Percentiles rank a stretch among this genome's conserved stretches.
These are phyloP conservation scores for Ustilago curta DNA, from an alignment of 1,284 basidiomycete species.

Conservation along the genomic window DNA sequence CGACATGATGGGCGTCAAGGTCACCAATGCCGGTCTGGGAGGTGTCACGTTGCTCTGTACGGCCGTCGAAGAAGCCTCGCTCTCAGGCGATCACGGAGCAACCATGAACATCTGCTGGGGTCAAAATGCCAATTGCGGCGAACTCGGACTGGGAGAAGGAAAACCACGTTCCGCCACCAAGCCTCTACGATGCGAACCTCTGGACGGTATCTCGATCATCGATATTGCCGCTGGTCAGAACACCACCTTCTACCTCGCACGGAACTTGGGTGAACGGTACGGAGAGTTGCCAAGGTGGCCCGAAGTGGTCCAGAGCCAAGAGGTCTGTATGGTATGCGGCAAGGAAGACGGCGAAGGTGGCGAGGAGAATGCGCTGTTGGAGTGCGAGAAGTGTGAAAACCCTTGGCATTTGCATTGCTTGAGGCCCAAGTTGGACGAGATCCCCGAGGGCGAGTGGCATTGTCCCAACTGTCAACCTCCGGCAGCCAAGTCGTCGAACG, in stretches of 20 bases:
- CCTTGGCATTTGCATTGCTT: constrained; percentile 88
- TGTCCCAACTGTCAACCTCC: constrained; percentile 53
- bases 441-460: constrained; percentile 78
- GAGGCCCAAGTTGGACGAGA: constrained; percentile 78
- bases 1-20: constrained; percentile 63
- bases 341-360: constrained; percentile 74
- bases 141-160: constrained; percentile 83
- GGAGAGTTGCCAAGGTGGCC: constrained; percentile 65
- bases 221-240: constrained; percentile 86
- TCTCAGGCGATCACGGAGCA: constrained; percentile 73
- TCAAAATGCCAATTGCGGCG: constrained; percentile 79
- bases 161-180: constrained; percentile 88
- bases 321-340: constrained; percentile 79
- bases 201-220: constrained; percentile 81
- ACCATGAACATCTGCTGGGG: constrained; percentile 87
- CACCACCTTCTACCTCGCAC: constrained; percentile 79
- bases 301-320: constrained; percentile 75
- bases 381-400: constrained; percentile 79
- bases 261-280: constrained; percentile 73
- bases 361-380: constrained; percentile 58
- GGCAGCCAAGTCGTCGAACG: constrained; percentile 12
- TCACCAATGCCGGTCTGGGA: constrained; percentile 76
- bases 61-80: constrained; percentile 74
- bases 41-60: constrained; percentile 90
- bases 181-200: constrained; percentile 78